Evolutionary conservation across 306 rosid genomes (phyloP), one percentile per base, ranked within the genome.

Genomic region (Begonia peltatifolia): DNA sequence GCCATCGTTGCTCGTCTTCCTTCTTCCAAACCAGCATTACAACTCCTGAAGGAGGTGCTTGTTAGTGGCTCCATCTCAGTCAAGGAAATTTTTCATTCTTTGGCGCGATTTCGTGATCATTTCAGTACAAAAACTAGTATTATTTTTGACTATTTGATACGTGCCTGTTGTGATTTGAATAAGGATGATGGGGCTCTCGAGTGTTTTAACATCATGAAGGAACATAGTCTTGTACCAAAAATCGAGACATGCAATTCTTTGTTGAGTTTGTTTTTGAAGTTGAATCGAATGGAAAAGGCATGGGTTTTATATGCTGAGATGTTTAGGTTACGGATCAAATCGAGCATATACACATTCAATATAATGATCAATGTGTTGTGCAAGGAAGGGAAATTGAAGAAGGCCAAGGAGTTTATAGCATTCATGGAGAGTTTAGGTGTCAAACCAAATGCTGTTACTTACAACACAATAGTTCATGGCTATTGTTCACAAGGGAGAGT

Each of bases 231-330:
- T 36, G 18, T 65, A 9, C 93, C 89, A 4, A 78, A 68, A 55
- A 79, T 48, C 46, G 79, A 70, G 59, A 72, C 87, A 20, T 89
- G 84, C 50, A 84, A 89, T 62, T 69, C 44, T n/a, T 59, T 74
- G 77, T 64, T 89, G 64, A 80, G 71, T 46, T 47, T 82, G 71
- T 64, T 77, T 14, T 49, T 74, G 72, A 89, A 66, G 59, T 43
- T 76, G 64, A 76, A 78, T 38, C 60, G 66, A 65, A 74, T 71
- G 0, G 78, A 76, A 49, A 62, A 41, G 53, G 83, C 79, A 7
- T 89, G 95, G 97, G 81, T 58, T 76, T 42, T 89, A 46, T 89
- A 84, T 64, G 84, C 89, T 1, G 93, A 89, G 64, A 84, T 89
- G 97, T 82, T 82, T 70, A 78, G 81, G 76, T 54, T 82, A 81